Evolutionary conservation across 2,329 filamentous ascomycete species (phyloP), one percentile per base, ranked within the genome.

Genomic region (Alternaria solani): DNA sequence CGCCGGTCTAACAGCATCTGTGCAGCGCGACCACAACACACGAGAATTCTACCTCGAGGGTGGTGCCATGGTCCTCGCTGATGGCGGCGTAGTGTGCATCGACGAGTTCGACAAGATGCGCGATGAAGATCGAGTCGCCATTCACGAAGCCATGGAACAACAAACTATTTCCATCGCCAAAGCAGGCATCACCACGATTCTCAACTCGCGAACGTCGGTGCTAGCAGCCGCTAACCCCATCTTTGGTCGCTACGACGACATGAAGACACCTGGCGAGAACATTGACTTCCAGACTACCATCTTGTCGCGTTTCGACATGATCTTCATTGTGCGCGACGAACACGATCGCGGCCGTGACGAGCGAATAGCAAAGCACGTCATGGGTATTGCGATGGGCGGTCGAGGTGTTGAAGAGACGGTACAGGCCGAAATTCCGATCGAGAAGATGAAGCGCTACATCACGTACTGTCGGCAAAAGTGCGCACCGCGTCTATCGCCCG

Each of bases 31-130:
- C 74, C 89, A 92, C 14, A 91, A 89, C 14, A 97, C 94, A 0
- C 88, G 95, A 52, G 95, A 99, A 77, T 99, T 99, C 79, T 99
- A 98, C 74, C 88, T 99, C 0, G 95, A 99, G 83, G 95, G 95
- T 47, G 95, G 95, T 80, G 95, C 95, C 32, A 98, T 99, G 95
- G 95, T 99, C 4, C 87, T 99, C 18, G 95, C 95, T 4, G 95
- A 99, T 68, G 94, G 94, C 2, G 95, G 95, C 71, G 94, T 98
- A 1, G 95, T 98, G 9, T 98, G 95, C 79, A 99, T 99, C 70
- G 95, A 99, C 75, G 95, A 99, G 81, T 99, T 99, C 75, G 95
- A 99, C 83, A 99, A 99, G 84, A 99, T 99, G 95, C 87, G 95
- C 64, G 95, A 99, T 76, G 95, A 99, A 79, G 95, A 99, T 72